phyloP scores from a whole-genome alignment of 257 asterid species.

The Nicotiana attenuata region DNA sequence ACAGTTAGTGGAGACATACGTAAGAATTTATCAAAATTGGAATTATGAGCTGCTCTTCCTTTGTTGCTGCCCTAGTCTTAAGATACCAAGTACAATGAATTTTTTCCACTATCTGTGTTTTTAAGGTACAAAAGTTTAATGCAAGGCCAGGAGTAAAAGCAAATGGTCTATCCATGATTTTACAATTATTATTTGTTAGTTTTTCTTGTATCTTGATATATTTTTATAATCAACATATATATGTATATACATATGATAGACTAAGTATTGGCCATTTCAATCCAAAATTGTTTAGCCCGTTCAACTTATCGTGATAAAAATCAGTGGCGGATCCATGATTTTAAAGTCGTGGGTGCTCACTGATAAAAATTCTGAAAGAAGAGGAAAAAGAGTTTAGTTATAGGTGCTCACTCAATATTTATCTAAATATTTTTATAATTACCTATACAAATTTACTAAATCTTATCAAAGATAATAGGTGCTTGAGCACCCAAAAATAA shows the following conservation, averaged over 20 bases:
- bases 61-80: background rate
- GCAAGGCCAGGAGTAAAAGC: background rate
- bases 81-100: background rate
- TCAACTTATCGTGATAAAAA: too few relatives aligned
- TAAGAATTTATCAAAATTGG: background rate
- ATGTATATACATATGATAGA: background rate
- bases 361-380: too few relatives aligned
- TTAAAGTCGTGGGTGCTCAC: too few relatives aligned
- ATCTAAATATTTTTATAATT: too few relatives aligned
- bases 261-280: background rate
- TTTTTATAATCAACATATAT: background rate
- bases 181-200: background rate
- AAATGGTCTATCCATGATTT: background rate
- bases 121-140: background rate
- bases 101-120: background rate
- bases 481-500: too few relatives aligned
- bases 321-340: too few relatives aligned
- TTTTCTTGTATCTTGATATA: background rate
- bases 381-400: too few relatives aligned
- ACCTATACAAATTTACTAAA: too few relatives aligned
- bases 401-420: too few relatives aligned
- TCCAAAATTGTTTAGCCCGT: too few relatives aligned
- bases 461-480: too few relatives aligned
- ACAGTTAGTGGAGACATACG: background rate
- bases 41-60: background rate